Evolutionary conservation across 1,139 yeast genomes (phyloP).

Genomic region (Hansenula lynferdii): DNA sequence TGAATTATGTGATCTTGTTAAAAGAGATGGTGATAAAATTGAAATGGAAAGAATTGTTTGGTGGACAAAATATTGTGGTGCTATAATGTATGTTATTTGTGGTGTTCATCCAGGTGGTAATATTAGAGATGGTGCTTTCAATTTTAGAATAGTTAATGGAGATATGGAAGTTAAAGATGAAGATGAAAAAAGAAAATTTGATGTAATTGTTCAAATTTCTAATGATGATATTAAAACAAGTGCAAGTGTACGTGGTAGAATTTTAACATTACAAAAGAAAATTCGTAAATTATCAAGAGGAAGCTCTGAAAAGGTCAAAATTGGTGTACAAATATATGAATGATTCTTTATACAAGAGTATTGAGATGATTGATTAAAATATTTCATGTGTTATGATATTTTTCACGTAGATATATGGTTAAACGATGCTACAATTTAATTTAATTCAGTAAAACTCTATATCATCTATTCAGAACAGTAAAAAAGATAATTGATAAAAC

Average conservation of each 20-base stretch:
- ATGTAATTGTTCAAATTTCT: conserved; percentile 41
- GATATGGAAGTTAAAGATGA: conserved; percentile 24
- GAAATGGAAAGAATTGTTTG: conserved; percentile 42
- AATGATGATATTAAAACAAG: conserved; percentile 49
- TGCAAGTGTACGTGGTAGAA: conserved; percentile 50
- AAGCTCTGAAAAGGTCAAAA: conserved; percentile 35
- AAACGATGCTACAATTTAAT: too few relatives aligned
- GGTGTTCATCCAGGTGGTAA: conserved; percentile 75
- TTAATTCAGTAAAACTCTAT: too few relatives aligned
- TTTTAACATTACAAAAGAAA: conserved; percentile 45
- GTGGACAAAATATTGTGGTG: conserved; percentile 67
- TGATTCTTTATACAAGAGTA: background rate
- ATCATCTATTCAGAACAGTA: too few relatives aligned
- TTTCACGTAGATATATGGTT: too few relatives aligned
- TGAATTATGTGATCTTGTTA: conserved; percentile 31
- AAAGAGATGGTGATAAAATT: conserved; percentile 39
- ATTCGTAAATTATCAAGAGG: conserved; percentile 43
- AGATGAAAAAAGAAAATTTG: conserved; percentile 30
- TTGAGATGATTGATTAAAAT: too few relatives aligned
- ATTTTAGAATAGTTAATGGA: conserved; percentile 29
- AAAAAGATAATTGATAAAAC: too few relatives aligned
- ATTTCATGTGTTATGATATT: background rate
- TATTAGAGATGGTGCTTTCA: conserved; percentile 50
- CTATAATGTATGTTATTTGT: conserved; percentile 65
- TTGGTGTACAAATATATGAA: conserved; percentile 32